phyloP scores from a whole-genome alignment of 2,329 filamentous ascomycete genomes.

The Ascosphaera aggregata region DNA sequence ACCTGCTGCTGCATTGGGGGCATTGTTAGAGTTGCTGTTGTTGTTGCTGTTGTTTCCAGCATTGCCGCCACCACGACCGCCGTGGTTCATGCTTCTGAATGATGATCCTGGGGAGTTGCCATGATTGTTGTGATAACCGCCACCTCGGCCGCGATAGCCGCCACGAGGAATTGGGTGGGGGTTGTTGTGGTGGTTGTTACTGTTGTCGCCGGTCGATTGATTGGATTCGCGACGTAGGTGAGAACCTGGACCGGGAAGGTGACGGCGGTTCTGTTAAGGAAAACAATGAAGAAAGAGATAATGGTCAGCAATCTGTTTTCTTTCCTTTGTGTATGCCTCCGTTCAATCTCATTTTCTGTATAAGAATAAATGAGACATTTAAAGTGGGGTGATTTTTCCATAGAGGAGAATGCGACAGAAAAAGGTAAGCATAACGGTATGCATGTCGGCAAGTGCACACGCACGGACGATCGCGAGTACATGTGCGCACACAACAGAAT shows the following conservation, averaged over 20 bases:
- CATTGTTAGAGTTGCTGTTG: not conserved
- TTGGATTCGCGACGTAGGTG: constrained; percentile 74
- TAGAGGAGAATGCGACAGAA: no score
- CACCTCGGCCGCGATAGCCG: not conserved
- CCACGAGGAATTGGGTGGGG: not conserved
- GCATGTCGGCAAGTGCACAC: not conserved
- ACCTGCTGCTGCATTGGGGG: not conserved
- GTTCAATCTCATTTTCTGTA: no score
- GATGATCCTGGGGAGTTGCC: not conserved
- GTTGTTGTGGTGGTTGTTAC: constrained; percentile 21
- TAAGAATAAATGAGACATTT: no score
- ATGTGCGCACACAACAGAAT: constrained; percentile 7
- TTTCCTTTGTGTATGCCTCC: no score
- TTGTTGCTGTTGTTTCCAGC: not conserved
- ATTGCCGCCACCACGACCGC: not conserved
- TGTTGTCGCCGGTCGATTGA: constrained; percentile 49
- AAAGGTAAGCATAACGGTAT: not conserved
- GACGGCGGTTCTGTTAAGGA: constrained; percentile 38
- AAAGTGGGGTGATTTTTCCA: no score
- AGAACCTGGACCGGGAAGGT: constrained; percentile 36
- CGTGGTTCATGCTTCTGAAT: not conserved
- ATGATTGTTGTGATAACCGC: not conserved
- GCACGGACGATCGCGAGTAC: not conserved
- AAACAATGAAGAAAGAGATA: constrained; percentile 6
- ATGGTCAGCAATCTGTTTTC: constrained; percentile 3